Evolutionary conservation across 257 asterid genomes (phyloP).

Genomic region (Primulina huaijiensis): DNA sequence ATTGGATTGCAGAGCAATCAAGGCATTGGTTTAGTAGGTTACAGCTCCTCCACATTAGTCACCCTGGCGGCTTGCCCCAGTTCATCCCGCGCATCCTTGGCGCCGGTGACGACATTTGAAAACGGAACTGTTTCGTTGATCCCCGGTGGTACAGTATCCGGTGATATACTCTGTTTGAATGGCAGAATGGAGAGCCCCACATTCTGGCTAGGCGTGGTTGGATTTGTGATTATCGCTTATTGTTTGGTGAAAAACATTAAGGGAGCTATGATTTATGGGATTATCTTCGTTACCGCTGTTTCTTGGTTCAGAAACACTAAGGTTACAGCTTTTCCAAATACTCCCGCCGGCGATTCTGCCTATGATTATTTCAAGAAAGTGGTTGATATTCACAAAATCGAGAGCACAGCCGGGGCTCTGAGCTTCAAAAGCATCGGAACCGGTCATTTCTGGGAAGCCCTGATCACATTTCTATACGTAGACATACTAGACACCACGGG

Average conservation of each 20-base stretch:
- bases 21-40: slow-evolving; percentile 75
- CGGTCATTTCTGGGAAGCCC: slow-evolving; percentile 76
- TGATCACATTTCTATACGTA: slow-evolving; percentile 73
- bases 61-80: slow-evolving; percentile 86
- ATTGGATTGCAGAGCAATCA: slow-evolving; percentile 80
- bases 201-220: slow-evolving; percentile 78
- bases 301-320: slow-evolving; percentile 84
- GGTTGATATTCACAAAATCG: slow-evolving; percentile 65
- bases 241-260: slow-evolving; percentile 68
- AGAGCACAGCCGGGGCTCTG: slow-evolving; percentile 75
- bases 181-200: slow-evolving; percentile 91
- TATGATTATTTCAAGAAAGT: slow-evolving; percentile 60
- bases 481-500: slow-evolving; percentile 90
- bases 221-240: slow-evolving; percentile 73
- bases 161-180: slow-evolving; percentile 65
- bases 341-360: slow-evolving; percentile 59
- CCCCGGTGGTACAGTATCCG: slow-evolving; percentile 71
- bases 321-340: slow-evolving; percentile 67
- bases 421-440: slow-evolving; percentile 66
- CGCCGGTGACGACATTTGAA: slow-evolving; percentile 45
- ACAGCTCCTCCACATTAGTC: slow-evolving; percentile 72
- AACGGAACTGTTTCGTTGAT: slow-evolving; percentile 63
- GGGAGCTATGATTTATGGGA: slow-evolving; percentile 92
- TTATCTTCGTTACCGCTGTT: slow-evolving; percentile 74
- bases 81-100: slow-evolving; percentile 50